Base-by-base conservation (phyloP, 345 rosid species). In the Eutrema yunnanense region DNA sequence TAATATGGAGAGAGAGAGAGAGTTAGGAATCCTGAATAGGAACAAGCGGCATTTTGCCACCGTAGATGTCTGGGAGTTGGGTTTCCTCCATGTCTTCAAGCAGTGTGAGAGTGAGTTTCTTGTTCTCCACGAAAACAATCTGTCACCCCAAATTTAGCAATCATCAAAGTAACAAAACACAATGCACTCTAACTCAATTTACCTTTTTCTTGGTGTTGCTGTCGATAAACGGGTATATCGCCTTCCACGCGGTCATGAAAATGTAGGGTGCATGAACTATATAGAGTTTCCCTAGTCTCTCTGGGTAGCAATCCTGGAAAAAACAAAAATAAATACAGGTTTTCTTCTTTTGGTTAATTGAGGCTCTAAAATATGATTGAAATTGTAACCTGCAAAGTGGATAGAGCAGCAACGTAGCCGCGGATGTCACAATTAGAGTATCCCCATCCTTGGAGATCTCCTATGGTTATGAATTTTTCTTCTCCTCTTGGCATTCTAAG, bases 211-310 rank as follows among this genome's bases (percentile, higher is more conserved):
- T 94, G 56, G 97, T 94, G 65, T 85, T 88, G 76, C 22, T 61
- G 85, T 94, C 97, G 19, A 91, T 91, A 60, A 91, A 91, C 0
- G 97, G 97, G 80, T 82, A 91, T 60, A 91, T 55, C 46, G 78
- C 78, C 82, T 89, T 94, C 97, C 97, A 94, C 16, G 87, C 98
- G 2, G 96, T 81, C 98, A 89, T 84, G 76, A 94, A 94, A 56
- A 94, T 5, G 65, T 86, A 86, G 6, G 98, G 98, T 3, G 79
- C 85, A 71, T 94, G 89, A 56, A 91, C 84, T 42, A 94, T 74
- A 16, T 69, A 81, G 47, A 89, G 72, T 63, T 88, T 94, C 50
- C 88, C 98, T 13, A 94, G 78, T 79, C 98, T 86, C 84, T 94
- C 97, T 0, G 97, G 98, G 62, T 82, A 90, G 71, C 87, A 89